Base-by-base conservation (phyloP, 225 moss, liverwort and hornwort species). In the Sphagnum tenellum region DNA sequence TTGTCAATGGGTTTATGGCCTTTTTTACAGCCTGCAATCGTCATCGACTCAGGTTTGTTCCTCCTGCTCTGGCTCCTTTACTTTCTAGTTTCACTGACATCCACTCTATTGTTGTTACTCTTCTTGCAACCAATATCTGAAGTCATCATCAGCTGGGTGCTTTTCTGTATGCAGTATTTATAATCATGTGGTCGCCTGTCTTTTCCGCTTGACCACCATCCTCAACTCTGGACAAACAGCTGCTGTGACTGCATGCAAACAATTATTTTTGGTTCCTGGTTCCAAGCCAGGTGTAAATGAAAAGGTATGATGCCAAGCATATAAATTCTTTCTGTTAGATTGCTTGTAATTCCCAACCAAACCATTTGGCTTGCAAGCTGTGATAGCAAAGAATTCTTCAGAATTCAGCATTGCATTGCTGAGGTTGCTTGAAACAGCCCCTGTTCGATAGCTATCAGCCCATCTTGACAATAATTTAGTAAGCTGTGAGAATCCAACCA, bases 1-100 rank as follows among this genome's bases (percentile, higher is more conserved):
- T 94, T 56, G 57, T 94, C 49, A 89, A 89, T 70, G 93, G 93
- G 48, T 76, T 94, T 49, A 71, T 84, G 45, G 89, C 93, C 51
- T 94, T 94, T 73, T 81, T 88, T 58, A 79, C 86, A 48, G 86
- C 86, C 49, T 88, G 89, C 69, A 94, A 89, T 77, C 86, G 89
- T 3, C 93, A 89, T 80, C 88, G 93, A 60, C 75, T 94, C 29
- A 94, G 93, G 93, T 94, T 48, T 71, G 56, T 61, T 45, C 3
- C 2, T 14, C 5, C 4, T 14, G 44, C 45, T 48, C 3, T 11
- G 12, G 0, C 45, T 14, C 61, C 9, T 62, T 9, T 11, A 44
- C 4, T 4, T 9, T 62, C 13, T 62, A 47, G 44, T 65, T 46
- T 12, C 7, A 60, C 14, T 60, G 9, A 52, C 52, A 52, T 52